phyloP scores from a whole-genome alignment of 768 basidiomycete genomes.

The Strobilomyces confusus region DNA sequence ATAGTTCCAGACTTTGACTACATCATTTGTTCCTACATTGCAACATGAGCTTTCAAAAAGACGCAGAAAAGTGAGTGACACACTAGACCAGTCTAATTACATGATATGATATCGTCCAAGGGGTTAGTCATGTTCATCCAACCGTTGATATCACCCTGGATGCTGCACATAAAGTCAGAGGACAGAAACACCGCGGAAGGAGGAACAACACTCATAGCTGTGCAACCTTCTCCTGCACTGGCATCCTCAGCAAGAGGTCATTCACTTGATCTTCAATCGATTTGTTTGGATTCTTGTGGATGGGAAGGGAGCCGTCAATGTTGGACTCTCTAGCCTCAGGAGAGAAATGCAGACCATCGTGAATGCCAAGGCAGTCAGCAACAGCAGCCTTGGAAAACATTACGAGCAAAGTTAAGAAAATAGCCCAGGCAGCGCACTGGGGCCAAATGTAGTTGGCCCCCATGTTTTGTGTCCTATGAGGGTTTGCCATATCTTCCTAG shows the following conservation, averaged over 20 bases:
- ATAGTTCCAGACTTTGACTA: constrained; percentile 53
- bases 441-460: neutral
- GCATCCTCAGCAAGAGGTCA: constrained; percentile 63
- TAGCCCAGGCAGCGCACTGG: neutral
- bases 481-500: no score
- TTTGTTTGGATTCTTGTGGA: constrained; percentile 59
- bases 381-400: constrained; percentile 2
- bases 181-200: neutral
- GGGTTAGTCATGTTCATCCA: constrained; percentile 56
- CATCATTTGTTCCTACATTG: constrained; percentile 37
- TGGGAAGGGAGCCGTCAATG: constrained; percentile 48
- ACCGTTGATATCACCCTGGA: constrained; percentile 65
- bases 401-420: constrained; percentile 1
- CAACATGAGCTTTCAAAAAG: neutral
- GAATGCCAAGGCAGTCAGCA: constrained; percentile 15
- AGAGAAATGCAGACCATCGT: constrained; percentile 32
- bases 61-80: neutral
- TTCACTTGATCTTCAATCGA: constrained; percentile 40
- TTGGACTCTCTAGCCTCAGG: constrained; percentile 41
- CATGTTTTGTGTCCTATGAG: constrained; percentile 7
- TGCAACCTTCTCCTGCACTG: constrained; percentile 61
- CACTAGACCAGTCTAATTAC: constrained; percentile 48
- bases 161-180: constrained; percentile 34
- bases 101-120: constrained; percentile 54
- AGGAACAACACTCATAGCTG: constrained; percentile 45